These are phyloP conservation scores for Yarrowia osloensis DNA, from an alignment of 805 yeast genomes.

Conservation along the genomic window DNA sequence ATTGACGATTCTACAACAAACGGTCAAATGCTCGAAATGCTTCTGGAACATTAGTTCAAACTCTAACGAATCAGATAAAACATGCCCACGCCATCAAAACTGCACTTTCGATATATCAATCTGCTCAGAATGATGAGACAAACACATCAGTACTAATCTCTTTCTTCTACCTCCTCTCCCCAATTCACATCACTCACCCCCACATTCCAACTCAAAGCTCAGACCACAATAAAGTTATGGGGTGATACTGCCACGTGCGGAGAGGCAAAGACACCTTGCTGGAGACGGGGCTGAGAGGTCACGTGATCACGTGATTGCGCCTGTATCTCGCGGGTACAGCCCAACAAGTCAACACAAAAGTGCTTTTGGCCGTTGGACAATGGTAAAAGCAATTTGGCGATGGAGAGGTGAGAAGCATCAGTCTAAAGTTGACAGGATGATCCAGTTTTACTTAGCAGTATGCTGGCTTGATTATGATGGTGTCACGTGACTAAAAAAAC, in stretches of 20 bases:
- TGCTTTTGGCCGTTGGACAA: constrained; percentile 9
- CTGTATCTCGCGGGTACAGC: no score
- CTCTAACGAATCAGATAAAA: not conserved
- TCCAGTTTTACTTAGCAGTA: no score
- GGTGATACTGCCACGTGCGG: constrained; percentile 2
- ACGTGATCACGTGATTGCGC: constrained; percentile 9
- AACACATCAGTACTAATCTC: not conserved
- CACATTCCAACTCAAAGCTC: not conserved
- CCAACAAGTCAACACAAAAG: not conserved
- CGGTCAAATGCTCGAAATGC: not conserved
- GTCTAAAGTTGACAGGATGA: not conserved
- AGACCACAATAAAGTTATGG: constrained; percentile 11
- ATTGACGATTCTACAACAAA: not conserved
- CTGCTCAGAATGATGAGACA: not conserved
- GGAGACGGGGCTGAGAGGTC: not conserved
- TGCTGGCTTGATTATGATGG: no score
- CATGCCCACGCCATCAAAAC: not conserved
- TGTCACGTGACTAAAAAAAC: not conserved
- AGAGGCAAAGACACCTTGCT: not conserved
- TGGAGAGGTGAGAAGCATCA: not conserved
- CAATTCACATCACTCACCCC: not conserved
- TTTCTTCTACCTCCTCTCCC: no score
- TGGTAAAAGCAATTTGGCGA: not conserved
- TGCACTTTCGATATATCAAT: not conserved
- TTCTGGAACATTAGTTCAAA: not conserved